A percentile compares a stretch with the other conserved stretches of the same genome.
phyloP scores from a whole-genome alignment of 2,329 filamentous ascomycete species.

The Fusarium anthophilum region DNA sequence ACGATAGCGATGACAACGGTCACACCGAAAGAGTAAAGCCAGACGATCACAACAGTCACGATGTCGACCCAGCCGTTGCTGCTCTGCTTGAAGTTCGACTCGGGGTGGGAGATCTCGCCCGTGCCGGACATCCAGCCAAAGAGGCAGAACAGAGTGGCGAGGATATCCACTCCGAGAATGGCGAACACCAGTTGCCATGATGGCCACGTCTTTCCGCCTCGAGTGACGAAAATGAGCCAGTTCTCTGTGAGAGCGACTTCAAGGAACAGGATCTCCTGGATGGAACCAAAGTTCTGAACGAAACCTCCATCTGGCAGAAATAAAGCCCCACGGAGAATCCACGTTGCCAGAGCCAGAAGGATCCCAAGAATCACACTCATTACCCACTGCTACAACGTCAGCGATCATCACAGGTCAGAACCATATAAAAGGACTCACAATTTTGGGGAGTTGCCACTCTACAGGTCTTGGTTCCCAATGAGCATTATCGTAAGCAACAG shows the following conservation, averaged over 20 bases:
- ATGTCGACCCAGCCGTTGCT: conserved; percentile 24
- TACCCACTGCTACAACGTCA: neutral
- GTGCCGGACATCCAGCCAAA: conserved; percentile 18
- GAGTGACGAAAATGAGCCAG: conserved; percentile 27
- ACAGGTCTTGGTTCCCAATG: conserved; percentile 21
- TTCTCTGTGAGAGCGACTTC: conserved; percentile 27
- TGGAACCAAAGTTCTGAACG: conserved; percentile 7
- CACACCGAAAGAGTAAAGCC: conserved; percentile 25
- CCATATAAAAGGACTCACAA: too few relatives aligned
- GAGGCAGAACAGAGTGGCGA: neutral
- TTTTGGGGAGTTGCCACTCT: neutral
- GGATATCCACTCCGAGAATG: conserved; percentile 2
- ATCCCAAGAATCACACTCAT: conserved; percentile 16
- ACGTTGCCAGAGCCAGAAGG: neutral
- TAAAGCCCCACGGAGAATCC: neutral
- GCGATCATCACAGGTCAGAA: too few relatives aligned
- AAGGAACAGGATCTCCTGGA: conserved; percentile 21
- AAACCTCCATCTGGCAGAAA: conserved; percentile 1
- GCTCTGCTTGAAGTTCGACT: conserved; percentile 17
- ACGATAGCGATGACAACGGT: conserved; percentile 25
- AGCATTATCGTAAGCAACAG: conserved; percentile 30
- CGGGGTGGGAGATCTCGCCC: neutral
- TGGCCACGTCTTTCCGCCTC: conserved; percentile 27
- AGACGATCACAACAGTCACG: conserved; percentile 19
- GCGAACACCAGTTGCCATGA: conserved; percentile 26